Evolutionary conservation across 2,329 filamentous ascomycete species (phyloP), one percentile per base, ranked within the genome.

Genomic region (Teratosphaeria pseudoeucalypti): DNA sequence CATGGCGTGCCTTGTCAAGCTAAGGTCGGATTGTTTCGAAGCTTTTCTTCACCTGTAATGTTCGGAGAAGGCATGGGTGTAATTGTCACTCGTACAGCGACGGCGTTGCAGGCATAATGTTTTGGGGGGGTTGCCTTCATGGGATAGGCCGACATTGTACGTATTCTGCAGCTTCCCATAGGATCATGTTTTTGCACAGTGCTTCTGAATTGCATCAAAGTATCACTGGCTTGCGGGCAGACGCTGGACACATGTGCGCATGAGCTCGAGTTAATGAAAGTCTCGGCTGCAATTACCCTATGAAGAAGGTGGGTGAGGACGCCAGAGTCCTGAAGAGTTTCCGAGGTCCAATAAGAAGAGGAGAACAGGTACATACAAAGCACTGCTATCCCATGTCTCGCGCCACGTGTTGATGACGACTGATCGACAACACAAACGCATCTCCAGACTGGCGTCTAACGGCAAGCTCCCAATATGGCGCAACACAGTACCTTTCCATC

Each of bases 401-500:
- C 37, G 37, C 11, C 37, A 16, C 16, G 11, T 12, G 37, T 2
- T 12, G 16, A 4, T 5, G 37, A 16, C 5, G 11, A 12, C 12
- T 12, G 11, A 12, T 16, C 37, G 12, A 39, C 37, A 3, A 39
- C 37, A 12, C 6, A 16, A 39, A 3, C 12, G 37, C 4, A 11
- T 39, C 3, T 29, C 27, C 27, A 3, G 4, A 23, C 5, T 32
- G 29, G 5, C 29, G 7, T 7, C 16, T 12, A 11, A 16, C 6
- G 16, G n/a, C 16, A 19, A 49, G 16, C 16, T 11, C 43, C 23
- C 43, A 19, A 26, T 3, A 49, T 23, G 43, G 16, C 43, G 9
- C 2, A 49, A 49, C 43, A 49, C 39, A 52, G 6, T 43, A 10
- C 29, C 52, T 58, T 57, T 74, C 74, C 3, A 58, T 64, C 37